Conservation (phyloP, 306 rosid species). For the Psophocarpus tetragonolobus region DNA sequence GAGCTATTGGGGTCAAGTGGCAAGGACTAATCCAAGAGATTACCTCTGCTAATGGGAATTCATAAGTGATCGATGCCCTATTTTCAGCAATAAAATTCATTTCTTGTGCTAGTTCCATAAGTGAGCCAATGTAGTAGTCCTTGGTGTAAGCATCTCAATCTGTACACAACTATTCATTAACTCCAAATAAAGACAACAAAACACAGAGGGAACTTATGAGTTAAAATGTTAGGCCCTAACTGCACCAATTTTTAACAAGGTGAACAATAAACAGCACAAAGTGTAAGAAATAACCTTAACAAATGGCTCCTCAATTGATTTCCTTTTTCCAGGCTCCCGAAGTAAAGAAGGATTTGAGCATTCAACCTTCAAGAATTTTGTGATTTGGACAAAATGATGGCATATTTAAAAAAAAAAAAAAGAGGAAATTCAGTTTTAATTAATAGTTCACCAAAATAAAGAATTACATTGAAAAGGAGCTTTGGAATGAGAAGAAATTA, state of each 20-base stretch:
- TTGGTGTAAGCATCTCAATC: conserved; percentile 95
- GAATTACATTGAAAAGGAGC: conserved; percentile 37
- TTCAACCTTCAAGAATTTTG: conserved; percentile 52
- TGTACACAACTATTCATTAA: conserved; percentile 34
- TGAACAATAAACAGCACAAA: conserved; percentile 18
- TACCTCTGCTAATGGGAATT: conserved; percentile 88
- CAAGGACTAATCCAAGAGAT: conserved; percentile 34
- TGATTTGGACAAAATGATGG: conserved; percentile 34
- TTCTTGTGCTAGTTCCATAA: conserved; percentile 95
- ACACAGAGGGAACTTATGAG: background rate
- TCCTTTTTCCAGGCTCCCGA: conserved; percentile 77
- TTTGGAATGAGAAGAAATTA: conserved; percentile 66
- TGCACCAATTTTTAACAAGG: conserved; percentile 29
- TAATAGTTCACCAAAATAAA: conserved; percentile 18
- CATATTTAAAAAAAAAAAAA: conserved; percentile 2
- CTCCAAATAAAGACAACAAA: conserved; percentile 34
- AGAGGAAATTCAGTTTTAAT: conserved; percentile 24
- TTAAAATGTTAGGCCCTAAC: conserved; percentile 10
- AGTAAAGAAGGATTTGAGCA: conserved; percentile 84
- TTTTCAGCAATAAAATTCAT: conserved; percentile 86
- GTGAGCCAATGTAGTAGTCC: conserved; percentile 83
- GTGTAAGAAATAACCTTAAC: conserved; percentile 57
- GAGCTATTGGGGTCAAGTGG: conserved; percentile 13
- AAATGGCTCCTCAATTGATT: conserved; percentile 77
- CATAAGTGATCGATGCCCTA: conserved; percentile 77